phyloP scores from a whole-genome alignment of 75 land plant species.

The Picea glauca region DNA sequence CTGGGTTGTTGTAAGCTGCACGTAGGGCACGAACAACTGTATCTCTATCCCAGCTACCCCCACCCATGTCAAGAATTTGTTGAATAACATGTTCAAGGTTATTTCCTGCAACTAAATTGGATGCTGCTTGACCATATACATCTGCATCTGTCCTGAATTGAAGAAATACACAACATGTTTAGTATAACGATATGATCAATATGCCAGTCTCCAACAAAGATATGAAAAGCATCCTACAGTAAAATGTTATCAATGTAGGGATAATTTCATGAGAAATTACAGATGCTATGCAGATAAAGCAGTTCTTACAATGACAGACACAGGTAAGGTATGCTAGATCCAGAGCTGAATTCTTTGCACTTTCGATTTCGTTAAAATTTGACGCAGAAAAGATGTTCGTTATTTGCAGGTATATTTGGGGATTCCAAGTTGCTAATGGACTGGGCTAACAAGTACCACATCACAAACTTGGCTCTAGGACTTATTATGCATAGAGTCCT shows the following conservation, averaged over 20 bases:
- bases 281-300: no score
- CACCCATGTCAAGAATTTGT: slow-evolving; percentile 95
- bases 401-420: no score
- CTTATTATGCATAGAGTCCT: no score
- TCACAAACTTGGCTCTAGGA: no score
- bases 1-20: slow-evolving; percentile 97
- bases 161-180: neutral
- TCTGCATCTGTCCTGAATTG: slow-evolving; percentile 43
- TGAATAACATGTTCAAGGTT: slow-evolving; percentile 75
- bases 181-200: neutral
- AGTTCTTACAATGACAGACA: no score
- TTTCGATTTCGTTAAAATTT: neutral
- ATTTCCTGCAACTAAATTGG: slow-evolving; percentile 76
- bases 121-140: slow-evolving; percentile 88
- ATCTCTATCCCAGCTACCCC: slow-evolving; percentile 93
- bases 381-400: no score
- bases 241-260: no score
- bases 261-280: no score
- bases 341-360: no score
- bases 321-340: no score
- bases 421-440: no score
- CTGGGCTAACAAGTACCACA: no score
- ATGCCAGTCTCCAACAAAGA: neutral
- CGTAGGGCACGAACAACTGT: slow-evolving; percentile 84
- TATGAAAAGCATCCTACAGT: neutral